phyloP scores from a whole-genome alignment of 805 yeast genomes.

The Pichia scutulata region DNA sequence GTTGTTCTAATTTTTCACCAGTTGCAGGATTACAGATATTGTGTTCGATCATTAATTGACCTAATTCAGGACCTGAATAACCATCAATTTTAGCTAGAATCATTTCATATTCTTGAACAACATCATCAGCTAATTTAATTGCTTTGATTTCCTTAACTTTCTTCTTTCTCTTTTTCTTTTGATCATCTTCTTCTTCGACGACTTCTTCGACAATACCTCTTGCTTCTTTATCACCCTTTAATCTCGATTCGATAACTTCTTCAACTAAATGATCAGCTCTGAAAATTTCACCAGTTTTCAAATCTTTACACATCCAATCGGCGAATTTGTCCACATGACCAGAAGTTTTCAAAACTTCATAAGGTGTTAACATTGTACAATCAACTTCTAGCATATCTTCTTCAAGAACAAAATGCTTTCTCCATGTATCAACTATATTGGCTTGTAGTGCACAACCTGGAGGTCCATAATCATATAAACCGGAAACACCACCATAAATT shows the following conservation, averaged over 20 bases:
- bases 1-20: conserved; percentile 77
- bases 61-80: conserved; percentile 85
- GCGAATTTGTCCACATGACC: conserved; percentile 99
- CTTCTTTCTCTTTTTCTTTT: conserved; percentile 89
- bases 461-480: conserved; percentile 97
- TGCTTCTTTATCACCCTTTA: conserved; percentile 96
- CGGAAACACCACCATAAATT: conserved; percentile 97
- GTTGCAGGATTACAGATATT: conserved; percentile 89
- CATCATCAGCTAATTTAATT: conserved; percentile 74
- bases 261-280: conserved; percentile 98
- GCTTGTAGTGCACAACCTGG: conserved; percentile 99
- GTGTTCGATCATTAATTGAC: conserved; percentile 76
- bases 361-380: conserved; percentile 95
- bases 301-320: conserved; percentile 98
- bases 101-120: conserved; percentile 72
- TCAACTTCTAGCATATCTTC: conserved; percentile 99
- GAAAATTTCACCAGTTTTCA: conserved; percentile 94
- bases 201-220: conserved; percentile 72
- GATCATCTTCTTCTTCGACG: conserved; percentile 58
- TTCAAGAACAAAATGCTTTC: conserved; percentile 94
- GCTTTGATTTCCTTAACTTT: conserved; percentile 93
- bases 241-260: conserved; percentile 92
- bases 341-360: conserved; percentile 95
- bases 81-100: conserved; percentile 94
- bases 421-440: conserved; percentile 89